phyloP scores from a whole-genome alignment of 164 flowering plant species.

The Nymphaea thermarum region DNA sequence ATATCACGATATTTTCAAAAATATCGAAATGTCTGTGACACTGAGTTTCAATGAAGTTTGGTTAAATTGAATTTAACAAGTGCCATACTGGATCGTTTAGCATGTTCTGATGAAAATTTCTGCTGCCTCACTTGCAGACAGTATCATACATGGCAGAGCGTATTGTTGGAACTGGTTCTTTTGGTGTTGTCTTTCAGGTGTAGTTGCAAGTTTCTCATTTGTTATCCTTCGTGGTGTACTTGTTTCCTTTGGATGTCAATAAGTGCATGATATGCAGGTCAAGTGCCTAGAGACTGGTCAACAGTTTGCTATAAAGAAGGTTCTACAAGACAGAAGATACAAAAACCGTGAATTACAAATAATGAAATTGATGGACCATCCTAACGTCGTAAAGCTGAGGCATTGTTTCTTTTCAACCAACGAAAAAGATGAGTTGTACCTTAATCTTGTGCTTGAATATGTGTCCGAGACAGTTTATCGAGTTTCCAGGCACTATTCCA shows the following conservation, averaged over 20 bases:
- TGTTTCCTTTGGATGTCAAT: not conserved
- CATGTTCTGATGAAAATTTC: too few species aligned
- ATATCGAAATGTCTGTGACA: too few species aligned
- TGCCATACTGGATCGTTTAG: too few species aligned
- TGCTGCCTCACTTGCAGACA: slow-evolving; percentile 29
- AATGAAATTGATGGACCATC: slow-evolving; percentile 81
- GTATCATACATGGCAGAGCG: slow-evolving; percentile 95
- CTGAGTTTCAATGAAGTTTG: too few species aligned
- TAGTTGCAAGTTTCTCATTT: not conserved
- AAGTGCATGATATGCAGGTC: slow-evolving; percentile 33
- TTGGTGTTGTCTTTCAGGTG: slow-evolving; percentile 99
- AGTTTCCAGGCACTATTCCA: slow-evolving; percentile 59
- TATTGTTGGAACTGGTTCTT: slow-evolving; percentile 98
- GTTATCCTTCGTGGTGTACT: not conserved
- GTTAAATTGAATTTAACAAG: too few species aligned
- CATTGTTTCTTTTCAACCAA: slow-evolving; percentile 90
- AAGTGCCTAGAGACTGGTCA: slow-evolving; percentile 91
- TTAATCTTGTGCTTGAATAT: slow-evolving; percentile 88
- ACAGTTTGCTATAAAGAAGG: slow-evolving; percentile 93
- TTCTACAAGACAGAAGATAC: slow-evolving; percentile 95
- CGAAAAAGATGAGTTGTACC: slow-evolving; percentile 79
- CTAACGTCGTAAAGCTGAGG: slow-evolving; percentile 71
- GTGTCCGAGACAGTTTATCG: slow-evolving; percentile 82
- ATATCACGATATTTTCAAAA: too few species aligned
- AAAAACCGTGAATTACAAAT: slow-evolving; percentile 92